These are phyloP conservation scores for Knufia fluminis DNA, from an alignment of 2,329 filamentous ascomycete species.

Conservation along the genomic window DNA sequence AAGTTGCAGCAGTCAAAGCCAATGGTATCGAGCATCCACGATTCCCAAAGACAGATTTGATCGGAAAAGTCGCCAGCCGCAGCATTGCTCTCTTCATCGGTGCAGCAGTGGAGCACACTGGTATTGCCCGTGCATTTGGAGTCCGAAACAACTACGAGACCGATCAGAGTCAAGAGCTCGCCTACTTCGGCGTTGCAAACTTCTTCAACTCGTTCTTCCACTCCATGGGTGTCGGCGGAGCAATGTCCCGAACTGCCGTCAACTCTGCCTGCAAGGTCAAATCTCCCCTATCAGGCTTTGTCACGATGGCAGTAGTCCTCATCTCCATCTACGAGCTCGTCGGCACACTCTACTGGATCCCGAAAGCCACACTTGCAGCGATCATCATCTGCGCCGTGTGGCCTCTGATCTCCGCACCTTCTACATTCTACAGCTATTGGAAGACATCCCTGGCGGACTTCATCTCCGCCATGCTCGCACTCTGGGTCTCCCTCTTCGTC, in stretches of 20 bases:
- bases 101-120: slow-evolving; percentile 53
- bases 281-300: slow-evolving; percentile 50
- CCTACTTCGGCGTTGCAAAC: slow-evolving; percentile 54
- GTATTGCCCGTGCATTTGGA: slow-evolving; percentile 55
- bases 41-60: slow-evolving; percentile 39
- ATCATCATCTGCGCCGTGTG: slow-evolving; percentile 59
- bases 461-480: slow-evolving; percentile 52
- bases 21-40: slow-evolving; percentile 45
- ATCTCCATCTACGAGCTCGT: slow-evolving; percentile 54
- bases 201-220: slow-evolving; percentile 58
- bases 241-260: slow-evolving; percentile 59
- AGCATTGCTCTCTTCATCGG: slow-evolving; percentile 55
- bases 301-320: slow-evolving; percentile 54
- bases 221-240: slow-evolving; percentile 55
- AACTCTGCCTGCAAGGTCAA: slow-evolving; percentile 56
- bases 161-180: slow-evolving; percentile 57
- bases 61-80: slow-evolving; percentile 45
- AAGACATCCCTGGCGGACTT: slow-evolving; percentile 57
- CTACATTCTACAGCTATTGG: slow-evolving; percentile 55
- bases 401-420: slow-evolving; percentile 50
- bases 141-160: slow-evolving; percentile 54
- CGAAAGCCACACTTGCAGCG: slow-evolving; percentile 54
- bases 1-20: slow-evolving; percentile 48
- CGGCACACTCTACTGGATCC: slow-evolving; percentile 57
- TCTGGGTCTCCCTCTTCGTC: slow-evolving; percentile 56